phyloP scores from a whole-genome alignment of 371 early-diverging fungal genomes.

The Mortierella sp. region DNA sequence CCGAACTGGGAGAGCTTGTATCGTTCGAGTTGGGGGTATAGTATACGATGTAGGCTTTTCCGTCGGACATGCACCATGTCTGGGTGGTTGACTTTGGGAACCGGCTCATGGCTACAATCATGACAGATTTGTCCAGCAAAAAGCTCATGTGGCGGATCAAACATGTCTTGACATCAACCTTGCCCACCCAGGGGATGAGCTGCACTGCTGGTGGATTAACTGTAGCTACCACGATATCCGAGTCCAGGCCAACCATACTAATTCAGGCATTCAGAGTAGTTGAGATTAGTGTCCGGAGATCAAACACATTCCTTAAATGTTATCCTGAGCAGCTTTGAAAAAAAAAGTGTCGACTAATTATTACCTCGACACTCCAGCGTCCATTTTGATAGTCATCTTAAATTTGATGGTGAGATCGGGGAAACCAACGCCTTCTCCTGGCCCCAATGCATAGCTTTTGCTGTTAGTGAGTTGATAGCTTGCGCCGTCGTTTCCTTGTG shows the following conservation, averaged over 20 bases:
- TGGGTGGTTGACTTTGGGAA: slow-evolving; percentile 54
- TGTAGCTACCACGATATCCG: slow-evolving; percentile 53
- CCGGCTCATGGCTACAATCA: slow-evolving; percentile 50
- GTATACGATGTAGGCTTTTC: slow-evolving; percentile 56
- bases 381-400: slow-evolving; percentile 58
- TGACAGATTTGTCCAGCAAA: slow-evolving; percentile 49
- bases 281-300: background rate
- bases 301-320: background rate
- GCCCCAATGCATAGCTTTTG: slow-evolving; percentile 54
- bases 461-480: slow-evolving; percentile 53
- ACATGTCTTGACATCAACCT: slow-evolving; percentile 55
- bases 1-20: slow-evolving; percentile 32
- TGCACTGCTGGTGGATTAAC: slow-evolving; percentile 52
- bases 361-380: slow-evolving; percentile 55
- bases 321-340: background rate
- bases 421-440: slow-evolving; percentile 53
- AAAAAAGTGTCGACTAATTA: background rate
- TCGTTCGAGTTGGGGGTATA: slow-evolving; percentile 49
- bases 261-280: background rate
- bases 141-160: slow-evolving; percentile 55
- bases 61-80: slow-evolving; percentile 57
- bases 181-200: slow-evolving; percentile 54
- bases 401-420: slow-evolving; percentile 55
- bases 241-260: slow-evolving; percentile 45
- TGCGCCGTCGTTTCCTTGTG: slow-evolving; percentile 45